Base-by-base conservation (phyloP, 176 grass and related monocot genomes). In the Luzula sylvatica region DNA sequence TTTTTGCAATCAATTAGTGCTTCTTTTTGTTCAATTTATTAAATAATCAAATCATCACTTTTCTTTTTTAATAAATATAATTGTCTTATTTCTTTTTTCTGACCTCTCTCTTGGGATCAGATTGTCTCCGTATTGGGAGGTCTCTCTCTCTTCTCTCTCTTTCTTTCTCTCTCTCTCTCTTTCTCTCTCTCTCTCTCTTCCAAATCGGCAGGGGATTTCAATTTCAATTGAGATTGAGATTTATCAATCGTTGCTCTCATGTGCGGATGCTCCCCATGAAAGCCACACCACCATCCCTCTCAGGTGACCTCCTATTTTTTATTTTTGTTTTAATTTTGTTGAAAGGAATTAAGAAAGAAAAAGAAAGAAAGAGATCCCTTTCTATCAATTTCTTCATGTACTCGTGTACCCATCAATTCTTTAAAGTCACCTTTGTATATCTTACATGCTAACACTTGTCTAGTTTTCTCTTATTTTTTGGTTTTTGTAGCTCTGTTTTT, bases 261-360 rank as follows among this genome's bases (percentile, higher is more conserved):
- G 66, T 44, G 26, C 25, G 43, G 13, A n/a, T 78, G 66, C 58
- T 68, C 68, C 77, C 80, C 84, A 75, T 65, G 73, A 75, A 84
- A 76, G 72, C 67, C 83, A 60, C 68, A 72, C 58, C 52, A 45
- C 73, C 39, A 58, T 50, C 66, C 52, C 67, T 65, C 41, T 69
- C 89, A 81, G 77, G 81, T 82, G 51, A 56, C 53, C 55, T 55
- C 42, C 58, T 46, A 43, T 64, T 77, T 53, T 47, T 70, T 24
- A 61, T 71, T 62, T 62, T 67, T 72, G 69, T 59, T 78, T 62
- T 54, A 46, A 48, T 55, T 26, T 24, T 8, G 22, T 23, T 69
- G 17, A n/a, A n/a, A n/a, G n/a, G n/a, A n/a, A n/a, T 35, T 35
- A 9, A 35, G 7, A 35, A 35, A 35, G 30, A 35, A 35, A 35